Conservation (phyloP, 2,329 filamentous ascomycete genomes). For the Chaetomiaceae sp. region DNA sequence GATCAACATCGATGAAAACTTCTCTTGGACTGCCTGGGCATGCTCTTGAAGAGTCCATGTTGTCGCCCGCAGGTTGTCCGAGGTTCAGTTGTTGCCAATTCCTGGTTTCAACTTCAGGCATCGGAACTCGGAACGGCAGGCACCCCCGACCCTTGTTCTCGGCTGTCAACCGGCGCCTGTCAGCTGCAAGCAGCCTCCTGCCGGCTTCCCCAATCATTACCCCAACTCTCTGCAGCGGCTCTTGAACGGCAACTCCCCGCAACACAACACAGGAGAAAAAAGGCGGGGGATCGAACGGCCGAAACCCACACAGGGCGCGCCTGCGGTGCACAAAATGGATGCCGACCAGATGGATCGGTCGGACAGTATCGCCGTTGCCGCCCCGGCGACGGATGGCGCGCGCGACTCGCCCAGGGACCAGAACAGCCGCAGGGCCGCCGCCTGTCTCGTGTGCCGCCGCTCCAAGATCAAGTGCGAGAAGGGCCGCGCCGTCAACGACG, state of each 20-base stretch:
- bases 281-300: slow-evolving; percentile 10
- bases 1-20: neutral
- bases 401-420: slow-evolving; percentile 21
- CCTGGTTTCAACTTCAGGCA: neutral
- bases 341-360: slow-evolving; percentile 20
- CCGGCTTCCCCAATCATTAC: slow-evolving; percentile 3
- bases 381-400: slow-evolving; percentile 10
- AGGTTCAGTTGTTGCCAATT: neutral
- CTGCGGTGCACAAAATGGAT: slow-evolving; percentile 11
- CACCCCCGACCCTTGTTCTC: too few relatives aligned
- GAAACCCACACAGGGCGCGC: slow-evolving; percentile 11
- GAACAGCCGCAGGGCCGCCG: slow-evolving; percentile 27
- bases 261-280: slow-evolving; percentile 9
- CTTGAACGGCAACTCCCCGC: slow-evolving; percentile 7
- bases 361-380: slow-evolving; percentile 14
- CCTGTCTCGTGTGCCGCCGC: slow-evolving; percentile 46
- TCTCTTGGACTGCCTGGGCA: neutral
- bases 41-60: too few relatives aligned
- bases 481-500: slow-evolving; percentile 43
- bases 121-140: too few relatives aligned
- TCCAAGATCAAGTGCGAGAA: slow-evolving; percentile 67
- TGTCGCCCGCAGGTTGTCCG: too few relatives aligned
- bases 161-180: neutral
- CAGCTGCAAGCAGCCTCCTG: neutral
- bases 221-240: slow-evolving; percentile 4